A percentile compares a stretch with the other conserved stretches of the same genome.
phyloP scores from a whole-genome alignment of 164 flowering plant genomes.

The Amborella trichopoda region DNA sequence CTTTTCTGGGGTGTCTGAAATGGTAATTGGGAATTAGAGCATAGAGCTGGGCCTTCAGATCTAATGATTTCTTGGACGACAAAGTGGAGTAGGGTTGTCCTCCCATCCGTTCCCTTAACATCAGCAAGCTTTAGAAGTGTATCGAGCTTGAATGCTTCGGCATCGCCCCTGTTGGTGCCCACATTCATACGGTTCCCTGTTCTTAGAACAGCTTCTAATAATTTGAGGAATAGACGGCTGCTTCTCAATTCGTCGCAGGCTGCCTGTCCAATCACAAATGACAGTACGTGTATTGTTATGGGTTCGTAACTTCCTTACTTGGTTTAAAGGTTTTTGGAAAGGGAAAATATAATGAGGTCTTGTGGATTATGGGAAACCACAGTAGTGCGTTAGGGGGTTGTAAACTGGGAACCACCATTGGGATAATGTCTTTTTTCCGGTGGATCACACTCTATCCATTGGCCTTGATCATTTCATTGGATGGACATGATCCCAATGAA shows the following conservation, averaged over 20 bases:
- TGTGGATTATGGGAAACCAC: no score
- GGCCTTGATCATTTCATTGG: no score
- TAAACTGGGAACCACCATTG: no score
- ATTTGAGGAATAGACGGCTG: conserved; percentile 83
- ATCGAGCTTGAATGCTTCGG: conserved; percentile 89
- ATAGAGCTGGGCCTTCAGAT: conserved; percentile 40
- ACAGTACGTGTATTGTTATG: no score
- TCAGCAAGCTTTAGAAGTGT: conserved; percentile 82
- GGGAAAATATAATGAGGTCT: no score
- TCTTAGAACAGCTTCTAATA: conserved; percentile 93
- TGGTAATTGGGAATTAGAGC: conserved; percentile 8
- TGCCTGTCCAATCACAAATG: no score
- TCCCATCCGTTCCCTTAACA: conserved; percentile 91
- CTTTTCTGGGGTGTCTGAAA: conserved; percentile 20
- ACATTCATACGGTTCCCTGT: conserved; percentile 97
- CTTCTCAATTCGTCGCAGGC: conserved; percentile 84
- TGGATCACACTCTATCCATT: no score
- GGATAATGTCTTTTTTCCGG: no score
- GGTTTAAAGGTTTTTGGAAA: no score
- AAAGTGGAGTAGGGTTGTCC: conserved; percentile 93
- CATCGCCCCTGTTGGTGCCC: conserved; percentile 95
- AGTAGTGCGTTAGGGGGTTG: no score
- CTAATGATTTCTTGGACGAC: conserved; percentile 94
- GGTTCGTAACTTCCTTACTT: no score
- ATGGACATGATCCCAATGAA: no score